Conservation (phyloP, 2,329 filamentous ascomycete genomes). For the Aspergillus intermedius region DNA sequence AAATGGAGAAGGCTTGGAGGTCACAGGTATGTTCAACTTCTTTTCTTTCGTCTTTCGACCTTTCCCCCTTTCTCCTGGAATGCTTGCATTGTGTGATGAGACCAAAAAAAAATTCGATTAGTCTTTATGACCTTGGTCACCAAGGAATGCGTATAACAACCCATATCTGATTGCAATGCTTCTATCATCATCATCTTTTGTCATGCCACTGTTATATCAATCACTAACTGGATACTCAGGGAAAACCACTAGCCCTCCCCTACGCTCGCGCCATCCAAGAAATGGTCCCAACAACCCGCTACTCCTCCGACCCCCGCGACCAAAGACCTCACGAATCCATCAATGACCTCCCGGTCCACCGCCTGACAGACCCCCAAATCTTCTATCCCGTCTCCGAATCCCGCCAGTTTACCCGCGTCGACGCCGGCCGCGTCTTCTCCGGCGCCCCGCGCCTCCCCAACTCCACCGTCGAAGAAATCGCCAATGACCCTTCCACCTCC, state of each 20-base stretch:
- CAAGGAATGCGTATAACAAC: slow-evolving; percentile 56
- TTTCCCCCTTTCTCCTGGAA: neutral
- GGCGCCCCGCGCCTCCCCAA: slow-evolving; percentile 35
- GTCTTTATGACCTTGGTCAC: slow-evolving; percentile 85
- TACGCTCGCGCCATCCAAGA: slow-evolving; percentile 69
- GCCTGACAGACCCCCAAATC: slow-evolving; percentile 48
- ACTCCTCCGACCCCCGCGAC: slow-evolving; percentile 24
- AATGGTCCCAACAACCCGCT: slow-evolving; percentile 70
- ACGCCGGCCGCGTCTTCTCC: slow-evolving; percentile 57
- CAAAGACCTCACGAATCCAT: slow-evolving; percentile 53
- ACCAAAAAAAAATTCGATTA: slow-evolving; percentile 84
- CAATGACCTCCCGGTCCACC: slow-evolving; percentile 58
- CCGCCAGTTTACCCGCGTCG: slow-evolving; percentile 57
- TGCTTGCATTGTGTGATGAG: slow-evolving; percentile 53
- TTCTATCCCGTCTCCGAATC: slow-evolving; percentile 61
- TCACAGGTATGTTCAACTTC: slow-evolving; percentile 57
- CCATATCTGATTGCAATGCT: slow-evolving; percentile 35
- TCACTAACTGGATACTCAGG: slow-evolving; percentile 37
- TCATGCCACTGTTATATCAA: slow-evolving; percentile 5
- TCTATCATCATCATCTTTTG: slow-evolving; percentile 5
- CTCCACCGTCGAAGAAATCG: slow-evolving; percentile 13
- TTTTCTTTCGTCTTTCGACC: slow-evolving; percentile 1
- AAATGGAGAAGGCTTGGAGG: slow-evolving; percentile 73
- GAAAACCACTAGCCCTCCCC: slow-evolving; percentile 66
- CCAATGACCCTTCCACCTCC: slow-evolving; percentile 28